phyloP scores from a whole-genome alignment of 306 rosid genomes.

The Mimosa pudica region DNA sequence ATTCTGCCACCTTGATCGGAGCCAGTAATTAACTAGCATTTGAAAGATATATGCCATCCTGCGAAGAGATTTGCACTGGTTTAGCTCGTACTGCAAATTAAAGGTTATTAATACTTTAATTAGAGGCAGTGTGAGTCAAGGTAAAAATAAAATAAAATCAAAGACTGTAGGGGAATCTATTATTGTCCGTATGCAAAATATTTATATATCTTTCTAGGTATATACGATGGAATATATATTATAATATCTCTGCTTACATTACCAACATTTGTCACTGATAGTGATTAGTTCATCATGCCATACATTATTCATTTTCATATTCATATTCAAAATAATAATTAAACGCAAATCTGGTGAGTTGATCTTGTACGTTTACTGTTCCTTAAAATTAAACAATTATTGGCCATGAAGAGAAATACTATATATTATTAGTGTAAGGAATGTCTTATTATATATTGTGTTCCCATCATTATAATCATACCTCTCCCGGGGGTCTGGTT shows the following conservation, averaged over 20 bases:
- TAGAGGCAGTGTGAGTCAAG: background rate
- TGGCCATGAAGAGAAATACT: background rate
- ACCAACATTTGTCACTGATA: constrained; percentile 4
- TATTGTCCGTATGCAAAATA: constrained; percentile 12
- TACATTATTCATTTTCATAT: background rate
- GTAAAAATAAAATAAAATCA: no score
- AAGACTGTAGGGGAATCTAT: constrained; percentile 22
- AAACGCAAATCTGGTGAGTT: background rate
- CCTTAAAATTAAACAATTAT: background rate
- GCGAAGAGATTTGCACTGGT: constrained; percentile 16
- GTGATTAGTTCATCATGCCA: background rate
- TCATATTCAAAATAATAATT: background rate
- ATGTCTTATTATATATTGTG: background rate
- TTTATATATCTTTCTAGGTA: constrained; percentile 9
- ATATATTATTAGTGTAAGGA: background rate
- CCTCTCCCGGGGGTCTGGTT: no score
- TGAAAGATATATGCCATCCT: background rate
- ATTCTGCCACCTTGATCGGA: constrained; percentile 30
- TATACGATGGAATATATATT: constrained; percentile 30
- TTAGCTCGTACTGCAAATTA: background rate
- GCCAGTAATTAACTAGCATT: background rate
- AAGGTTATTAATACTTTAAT: background rate
- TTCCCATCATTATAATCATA: no score
- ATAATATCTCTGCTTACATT: background rate
- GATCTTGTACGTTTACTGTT: background rate